Conservation (phyloP, 345 rosid species). For the Bruguiera parviflora region DNA sequence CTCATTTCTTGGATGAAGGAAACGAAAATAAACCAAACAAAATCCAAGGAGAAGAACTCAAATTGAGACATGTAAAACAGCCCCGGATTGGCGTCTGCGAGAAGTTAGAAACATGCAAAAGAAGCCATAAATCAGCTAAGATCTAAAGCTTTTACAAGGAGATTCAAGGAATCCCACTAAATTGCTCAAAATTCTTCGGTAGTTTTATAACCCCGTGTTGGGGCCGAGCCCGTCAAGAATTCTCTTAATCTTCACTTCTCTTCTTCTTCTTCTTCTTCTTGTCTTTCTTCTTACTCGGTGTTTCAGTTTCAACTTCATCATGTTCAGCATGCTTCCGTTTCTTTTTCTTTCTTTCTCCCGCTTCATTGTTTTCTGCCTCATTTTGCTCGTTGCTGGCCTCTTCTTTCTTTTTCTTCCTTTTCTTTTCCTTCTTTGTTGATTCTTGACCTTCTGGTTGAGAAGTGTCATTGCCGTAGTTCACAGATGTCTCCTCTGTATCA, state of each 20-base stretch:
- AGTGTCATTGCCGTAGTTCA: constrained; percentile 4
- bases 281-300: constrained; percentile 32
- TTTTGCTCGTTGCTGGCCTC: not conserved
- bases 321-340: constrained; percentile 5
- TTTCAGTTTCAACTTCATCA: constrained; percentile 11
- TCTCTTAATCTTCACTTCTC: constrained; percentile 30
- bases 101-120: not conserved
- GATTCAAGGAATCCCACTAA: not conserved
- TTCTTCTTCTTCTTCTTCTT: constrained; percentile 42
- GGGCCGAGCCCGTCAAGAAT: not conserved
- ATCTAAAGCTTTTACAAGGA: not conserved
- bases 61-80: not conserved
- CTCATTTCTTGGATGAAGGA: too few relatives aligned
- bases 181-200: not conserved
- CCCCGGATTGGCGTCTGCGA: not conserved
- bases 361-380: not conserved
- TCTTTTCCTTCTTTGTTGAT: constrained; percentile 33
- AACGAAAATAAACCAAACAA: too few relatives aligned
- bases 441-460: constrained; percentile 19
- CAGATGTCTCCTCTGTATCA: constrained; percentile 25
- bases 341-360: constrained; percentile 2
- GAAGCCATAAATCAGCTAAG: not conserved
- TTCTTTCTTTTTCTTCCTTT: constrained; percentile 30
- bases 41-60: too few relatives aligned
- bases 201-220: not conserved